These are phyloP conservation scores for Neopestalotiopsis sp. DNA, from an alignment of 2,329 filamentous ascomycete species.

Conservation along the genomic window DNA sequence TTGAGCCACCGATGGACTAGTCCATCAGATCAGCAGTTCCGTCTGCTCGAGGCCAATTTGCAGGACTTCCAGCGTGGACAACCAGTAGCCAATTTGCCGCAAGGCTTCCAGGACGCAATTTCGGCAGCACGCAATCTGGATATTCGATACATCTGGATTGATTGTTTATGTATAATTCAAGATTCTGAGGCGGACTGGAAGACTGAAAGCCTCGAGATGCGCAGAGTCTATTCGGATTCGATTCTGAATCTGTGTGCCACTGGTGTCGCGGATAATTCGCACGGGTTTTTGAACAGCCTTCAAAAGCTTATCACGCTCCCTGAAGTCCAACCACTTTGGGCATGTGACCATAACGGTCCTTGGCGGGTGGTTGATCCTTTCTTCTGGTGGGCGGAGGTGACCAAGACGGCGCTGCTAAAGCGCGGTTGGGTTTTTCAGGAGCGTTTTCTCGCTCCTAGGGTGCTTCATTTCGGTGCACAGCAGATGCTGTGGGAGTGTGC, in stretches of 20 bases:
- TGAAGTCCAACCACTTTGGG: neutral
- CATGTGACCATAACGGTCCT: neutral
- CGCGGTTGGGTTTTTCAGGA: conserved; percentile 8
- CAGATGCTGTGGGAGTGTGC: conserved; percentile 17
- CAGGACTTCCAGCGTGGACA: neutral
- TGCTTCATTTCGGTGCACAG: neutral
- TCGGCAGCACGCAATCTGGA: neutral
- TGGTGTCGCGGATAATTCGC: neutral
- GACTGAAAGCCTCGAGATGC: neutral
- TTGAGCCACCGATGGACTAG: conserved; percentile 18
- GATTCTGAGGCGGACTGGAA: neutral
- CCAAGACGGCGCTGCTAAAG: conserved; percentile 3
- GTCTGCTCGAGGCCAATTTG: neutral
- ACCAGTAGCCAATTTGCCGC: neutral
- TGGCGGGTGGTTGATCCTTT: conserved; percentile 6
- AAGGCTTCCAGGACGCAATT: neutral
- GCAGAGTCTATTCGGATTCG: neutral
- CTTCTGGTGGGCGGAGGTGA: conserved; percentile 18
- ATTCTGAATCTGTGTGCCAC: neutral
- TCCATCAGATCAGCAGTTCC: neutral
- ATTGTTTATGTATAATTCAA: conserved; percentile 4
- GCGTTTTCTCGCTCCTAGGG: neutral
- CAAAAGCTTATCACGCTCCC: neutral
- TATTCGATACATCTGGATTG: conserved; percentile 9
- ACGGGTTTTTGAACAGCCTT: neutral